Evolutionary conservation across 495 filamentous ascomycete species (phyloP), one percentile per base, ranked within the genome.

Genomic region (Penicillium ucsense): DNA sequence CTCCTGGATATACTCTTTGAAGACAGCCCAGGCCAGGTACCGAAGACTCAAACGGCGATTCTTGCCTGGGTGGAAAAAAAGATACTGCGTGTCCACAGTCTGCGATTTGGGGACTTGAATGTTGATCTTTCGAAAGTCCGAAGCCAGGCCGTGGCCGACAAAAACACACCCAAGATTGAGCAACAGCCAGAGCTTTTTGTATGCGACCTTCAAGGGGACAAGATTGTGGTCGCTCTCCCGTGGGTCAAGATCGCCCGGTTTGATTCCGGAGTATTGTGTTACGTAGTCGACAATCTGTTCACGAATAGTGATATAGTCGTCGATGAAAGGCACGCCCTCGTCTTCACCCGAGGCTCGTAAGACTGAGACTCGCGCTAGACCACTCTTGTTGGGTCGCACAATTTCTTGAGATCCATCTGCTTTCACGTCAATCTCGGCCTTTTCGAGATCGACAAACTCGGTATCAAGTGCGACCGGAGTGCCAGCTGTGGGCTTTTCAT

Each of bases 111-210:
- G 92, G 4, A 98, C 84, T 60, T 95, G 86, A 46, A 99, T 95
- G 62, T 99, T 96, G 68, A 95, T 94, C 43, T 89, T 92, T 35
- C 92, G 87, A 70, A 97, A 99, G 60, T 99, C 92, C 45, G 90
- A 89, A 41, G 82, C 81, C 28, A 99, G 69, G 6, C 89, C 88
- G 62, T 99, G 92, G 6, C 92, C 92, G 31, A 99, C 80, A 64
- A 99, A 99, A 39, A 85, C 73, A 66, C 88, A 94, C 31, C 94
- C 92, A 2, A 96, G 75, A 60, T 99, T 97, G 6, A 97, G 78
- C 6, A 99, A 79, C 8, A 97, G 76, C 92, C 92, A 99, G 31
- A 99, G 81, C 59, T 95, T 95, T 61, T 97, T 99, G 72, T 97
- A 97, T 6, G 89, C 91, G 11, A 81, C 78, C 63, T 97, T 99